These are phyloP conservation scores for Trypanosoma grayi DNA, from an alignment of 208 protist genomes.

Conservation along the genomic window DNA sequence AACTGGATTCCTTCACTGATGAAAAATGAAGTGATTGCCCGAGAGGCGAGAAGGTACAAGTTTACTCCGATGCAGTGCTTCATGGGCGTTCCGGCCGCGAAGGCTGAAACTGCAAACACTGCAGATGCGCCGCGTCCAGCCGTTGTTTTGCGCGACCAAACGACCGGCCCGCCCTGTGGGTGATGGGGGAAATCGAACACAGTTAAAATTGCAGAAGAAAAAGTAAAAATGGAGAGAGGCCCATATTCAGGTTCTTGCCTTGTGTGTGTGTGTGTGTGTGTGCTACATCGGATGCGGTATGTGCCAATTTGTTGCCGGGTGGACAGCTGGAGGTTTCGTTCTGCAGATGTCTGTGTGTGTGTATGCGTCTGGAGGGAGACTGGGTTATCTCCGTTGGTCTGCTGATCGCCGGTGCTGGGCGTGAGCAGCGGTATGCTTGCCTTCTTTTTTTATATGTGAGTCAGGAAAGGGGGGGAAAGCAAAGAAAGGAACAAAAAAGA, in stretches of 20 bases:
- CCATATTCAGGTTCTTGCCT: too few relatives aligned
- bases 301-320: too few relatives aligned
- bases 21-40: conserved; percentile 33
- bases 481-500: neutral
- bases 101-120: neutral
- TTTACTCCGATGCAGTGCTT: conserved; percentile 76
- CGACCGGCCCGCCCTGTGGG: neutral
- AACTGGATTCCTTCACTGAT: conserved; percentile 77
- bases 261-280: neutral
- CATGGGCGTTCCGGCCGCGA: conserved; percentile 31
- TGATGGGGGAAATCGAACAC: neutral
- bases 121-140: neutral
- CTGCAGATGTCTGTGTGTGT: neutral
- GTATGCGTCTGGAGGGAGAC: neutral
- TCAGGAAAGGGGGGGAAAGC: neutral
- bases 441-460: neutral
- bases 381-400: neutral
- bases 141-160: conserved; percentile 1
- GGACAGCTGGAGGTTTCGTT: too few relatives aligned
- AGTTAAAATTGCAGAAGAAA: too few relatives aligned
- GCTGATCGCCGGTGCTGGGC: too few relatives aligned
- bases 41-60: conserved; percentile 37
- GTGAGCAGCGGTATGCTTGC: neutral
- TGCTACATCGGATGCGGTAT: neutral
- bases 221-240: too few relatives aligned